Percentiles rank a stretch among this genome's conserved stretches.
Evolutionary conservation across 2,329 filamentous ascomycete species (phyloP).

Genomic region (Trichoderma sp.): DNA sequence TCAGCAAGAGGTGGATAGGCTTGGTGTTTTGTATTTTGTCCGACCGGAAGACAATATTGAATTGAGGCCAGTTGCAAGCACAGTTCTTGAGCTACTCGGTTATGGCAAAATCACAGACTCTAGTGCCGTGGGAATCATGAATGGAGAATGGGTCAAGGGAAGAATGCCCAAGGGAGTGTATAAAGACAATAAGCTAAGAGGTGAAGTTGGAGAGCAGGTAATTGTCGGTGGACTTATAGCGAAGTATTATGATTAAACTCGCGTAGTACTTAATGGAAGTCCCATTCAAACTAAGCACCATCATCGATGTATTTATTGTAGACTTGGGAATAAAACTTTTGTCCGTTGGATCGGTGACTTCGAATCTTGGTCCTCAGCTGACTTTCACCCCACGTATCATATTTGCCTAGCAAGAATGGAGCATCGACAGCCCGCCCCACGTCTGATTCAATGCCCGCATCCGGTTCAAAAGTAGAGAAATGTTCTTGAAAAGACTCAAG

Average conservation of each 20-base stretch:
- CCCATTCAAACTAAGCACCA: neutral
- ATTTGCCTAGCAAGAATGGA: conserved; percentile 46
- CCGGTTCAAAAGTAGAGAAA: conserved; percentile 30
- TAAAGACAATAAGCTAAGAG: neutral
- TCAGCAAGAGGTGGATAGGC: conserved; percentile 43
- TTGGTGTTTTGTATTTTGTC: conserved; percentile 46
- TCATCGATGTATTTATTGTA: conserved; percentile 48
- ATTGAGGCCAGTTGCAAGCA: conserved; percentile 31
- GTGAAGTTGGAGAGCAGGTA: neutral
- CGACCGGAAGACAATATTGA: conserved; percentile 35
- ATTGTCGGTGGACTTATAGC: conserved; percentile 12
- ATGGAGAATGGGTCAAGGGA: conserved; percentile 19
- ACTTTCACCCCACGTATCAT: conserved; percentile 54
- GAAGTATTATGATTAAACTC: conserved; percentile 17
- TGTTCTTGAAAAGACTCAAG: conserved; percentile 37
- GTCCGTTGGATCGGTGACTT: conserved; percentile 48
- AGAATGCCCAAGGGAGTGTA: conserved; percentile 14
- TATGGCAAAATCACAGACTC: conserved; percentile 21
- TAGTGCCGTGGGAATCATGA: conserved; percentile 2
- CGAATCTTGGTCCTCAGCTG: conserved; percentile 53
- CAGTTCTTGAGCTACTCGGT: conserved; percentile 33
- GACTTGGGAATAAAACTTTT: conserved; percentile 45
- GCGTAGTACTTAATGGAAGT: neutral
- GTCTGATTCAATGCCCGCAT: conserved; percentile 30
- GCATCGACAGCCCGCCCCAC: conserved; percentile 44